Conservation (phyloP, 2,329 filamentous ascomycete genomes). For the Cytospora piceicola region DNA sequence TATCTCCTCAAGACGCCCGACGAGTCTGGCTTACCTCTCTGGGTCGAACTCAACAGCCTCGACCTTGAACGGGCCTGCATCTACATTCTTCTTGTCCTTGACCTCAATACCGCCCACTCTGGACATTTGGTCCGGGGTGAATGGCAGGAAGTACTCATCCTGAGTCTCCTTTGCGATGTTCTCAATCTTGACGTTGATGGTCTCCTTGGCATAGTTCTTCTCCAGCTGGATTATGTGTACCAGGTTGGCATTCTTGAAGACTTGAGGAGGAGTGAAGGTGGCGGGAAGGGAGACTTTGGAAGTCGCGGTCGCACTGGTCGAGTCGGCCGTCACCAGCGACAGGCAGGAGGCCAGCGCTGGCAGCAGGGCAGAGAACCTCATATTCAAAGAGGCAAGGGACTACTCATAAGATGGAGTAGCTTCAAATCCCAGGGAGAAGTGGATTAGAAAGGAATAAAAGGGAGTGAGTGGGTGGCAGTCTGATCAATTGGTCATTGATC, state of each 20-base stretch:
- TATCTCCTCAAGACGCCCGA: background rate
- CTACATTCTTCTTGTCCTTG: slow-evolving; percentile 83
- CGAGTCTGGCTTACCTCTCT: slow-evolving; percentile 51
- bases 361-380: slow-evolving; percentile 56
- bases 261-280: slow-evolving; percentile 81
- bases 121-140: slow-evolving; percentile 74
- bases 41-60: slow-evolving; percentile 68
- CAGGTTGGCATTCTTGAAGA: slow-evolving; percentile 92
- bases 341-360: slow-evolving; percentile 64
- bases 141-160: slow-evolving; percentile 88
- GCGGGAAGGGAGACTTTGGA: slow-evolving; percentile 64
- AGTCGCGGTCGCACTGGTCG: slow-evolving; percentile 48
- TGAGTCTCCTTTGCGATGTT: slow-evolving; percentile 81
- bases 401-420: slow-evolving; percentile 35
- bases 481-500: slow-evolving; percentile 33
- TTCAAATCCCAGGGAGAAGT: slow-evolving; percentile 32
- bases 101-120: slow-evolving; percentile 87
- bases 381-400: slow-evolving; percentile 38
- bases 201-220: slow-evolving; percentile 89
- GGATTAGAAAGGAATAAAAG: slow-evolving; percentile 11
- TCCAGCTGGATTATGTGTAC: slow-evolving; percentile 90
- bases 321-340: slow-evolving; percentile 48
- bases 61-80: slow-evolving; percentile 68
- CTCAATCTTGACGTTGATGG: slow-evolving; percentile 91
- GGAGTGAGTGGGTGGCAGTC: slow-evolving; percentile 19